Base-by-base conservation (phyloP, 148 eudicot genomes). In the Silene conica region DNA sequence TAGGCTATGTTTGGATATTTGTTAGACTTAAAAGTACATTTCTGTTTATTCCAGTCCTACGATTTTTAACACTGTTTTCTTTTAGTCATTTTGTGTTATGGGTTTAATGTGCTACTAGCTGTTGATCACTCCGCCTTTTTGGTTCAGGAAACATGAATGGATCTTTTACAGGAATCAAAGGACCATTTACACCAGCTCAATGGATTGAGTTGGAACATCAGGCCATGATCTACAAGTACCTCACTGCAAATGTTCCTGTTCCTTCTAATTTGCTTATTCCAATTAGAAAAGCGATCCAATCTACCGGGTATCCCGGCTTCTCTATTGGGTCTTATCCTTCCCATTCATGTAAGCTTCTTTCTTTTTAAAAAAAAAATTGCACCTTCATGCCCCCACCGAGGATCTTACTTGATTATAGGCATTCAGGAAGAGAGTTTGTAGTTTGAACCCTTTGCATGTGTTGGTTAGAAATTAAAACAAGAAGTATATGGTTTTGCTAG, bases 151-250 rank as follows among this genome's bases (percentile, higher is more conserved):
- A 80, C 62, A 57, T 81, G 72, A 82, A 79, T 74, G 85, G 80
- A 61, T 76, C 89, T 52, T 75, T 85, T 75, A 63, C 84, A 68
- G 88, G 89, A 38, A 73, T 83, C 48, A 83, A 71, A 80, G 92
- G 96, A 62, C 85, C 92, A 70, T 91, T 93, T 64, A 86, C 92
- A 63, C 91, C 95, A 70, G 89, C 97, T 8, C 98, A 93, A 70
- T 91, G 97, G 94, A 81, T 84, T 73, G 98, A 93, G 85, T 80
- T 93, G 70, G 95, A 93, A 79, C 90, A 88, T 79, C 98, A 93
- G 78, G 97, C 98, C 31, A 81, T 91, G 83, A 89, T 91, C 68
- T 93, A 89, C 81, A 93, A 93, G 79, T 86, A 89, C 83, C 16
- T 93, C 20, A 84, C 82, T 75, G 91, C 97, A 4, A 89, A 88